phyloP scores from a whole-genome alignment of 2,329 filamentous ascomycete genomes.

The Neonectria magnoliae region DNA sequence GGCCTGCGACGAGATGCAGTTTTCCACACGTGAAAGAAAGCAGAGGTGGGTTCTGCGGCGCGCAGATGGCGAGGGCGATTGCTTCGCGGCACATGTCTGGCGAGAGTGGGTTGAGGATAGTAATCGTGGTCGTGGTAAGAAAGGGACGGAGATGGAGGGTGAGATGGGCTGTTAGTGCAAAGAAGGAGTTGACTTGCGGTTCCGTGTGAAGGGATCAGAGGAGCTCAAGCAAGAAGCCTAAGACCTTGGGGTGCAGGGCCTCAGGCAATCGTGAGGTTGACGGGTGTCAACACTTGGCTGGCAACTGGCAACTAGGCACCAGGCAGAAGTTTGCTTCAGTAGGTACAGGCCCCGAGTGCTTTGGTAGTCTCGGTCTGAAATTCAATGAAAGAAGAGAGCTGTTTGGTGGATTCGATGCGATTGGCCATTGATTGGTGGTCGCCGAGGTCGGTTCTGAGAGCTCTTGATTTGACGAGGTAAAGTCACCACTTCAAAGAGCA shows the following conservation, averaged over 20 bases:
- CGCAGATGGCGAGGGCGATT: constrained; percentile 38
- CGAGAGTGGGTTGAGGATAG: background rate
- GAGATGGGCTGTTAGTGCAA: too few relatives aligned
- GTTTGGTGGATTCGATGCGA: background rate
- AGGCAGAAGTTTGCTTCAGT: background rate
- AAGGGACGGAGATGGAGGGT: background rate
- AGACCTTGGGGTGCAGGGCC: background rate
- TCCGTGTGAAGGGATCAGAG: too few relatives aligned
- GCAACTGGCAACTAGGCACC: background rate
- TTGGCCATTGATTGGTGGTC: background rate
- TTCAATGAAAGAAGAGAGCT: background rate
- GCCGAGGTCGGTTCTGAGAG: background rate
- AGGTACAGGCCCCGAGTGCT: background rate
- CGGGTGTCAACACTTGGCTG: background rate
- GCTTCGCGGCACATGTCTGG: constrained; percentile 39
- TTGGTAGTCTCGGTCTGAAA: background rate
- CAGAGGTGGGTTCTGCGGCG: background rate
- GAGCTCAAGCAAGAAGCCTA: too few relatives aligned
- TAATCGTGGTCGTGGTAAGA: background rate
- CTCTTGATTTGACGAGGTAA: too few relatives aligned
- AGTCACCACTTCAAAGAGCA: too few relatives aligned
- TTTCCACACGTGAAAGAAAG: constrained; percentile 35
- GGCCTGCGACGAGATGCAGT: constrained; percentile 36
- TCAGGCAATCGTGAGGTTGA: background rate
- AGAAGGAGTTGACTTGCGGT: too few relatives aligned